Base-by-base conservation (phyloP, 208 protist genomes). In the Acanthamoeba triangularis region DNA sequence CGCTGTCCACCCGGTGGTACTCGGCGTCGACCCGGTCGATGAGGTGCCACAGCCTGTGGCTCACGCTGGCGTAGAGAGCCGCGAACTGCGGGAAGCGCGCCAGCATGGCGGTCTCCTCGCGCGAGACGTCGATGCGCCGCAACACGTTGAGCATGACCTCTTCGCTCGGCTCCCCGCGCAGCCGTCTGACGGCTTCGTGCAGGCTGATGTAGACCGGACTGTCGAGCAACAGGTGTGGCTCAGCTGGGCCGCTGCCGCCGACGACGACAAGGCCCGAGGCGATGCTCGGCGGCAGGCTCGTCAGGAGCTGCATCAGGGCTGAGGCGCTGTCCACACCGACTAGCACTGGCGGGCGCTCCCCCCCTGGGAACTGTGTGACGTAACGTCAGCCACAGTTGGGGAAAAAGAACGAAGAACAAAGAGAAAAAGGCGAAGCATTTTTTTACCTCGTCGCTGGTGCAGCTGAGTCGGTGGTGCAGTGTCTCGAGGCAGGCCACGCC, bases 21-120 rank as follows among this genome's bases (percentile, higher is more conserved):
- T 72, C 65, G 30, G 65, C 65, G 65, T 72, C 65, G 25, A 72
- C 65, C 8, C 30, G 65, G 65, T 72, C 65, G 65, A 72, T 72
- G 30, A 72, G 30, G 7, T 13, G 30, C 65, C 65, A 72, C 65
- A 72, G 65, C 65, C 30, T 30, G 7, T n/a, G n/a, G 30, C 65
- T 37, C 30, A 72, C 65, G 30, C 65, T 37, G 65, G 65, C 65
- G 65, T 72, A 72, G 65, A 72, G 65, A 30, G 13, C 30, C 65
- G 65, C 65, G 30, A 72, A 37, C 13, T 72, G 65, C 65, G 65
- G 30, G 65, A 72, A 72, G 30, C 65, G 65, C 30, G 30, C 65
- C n/a, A 72, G 65, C 30, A 37, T 2, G 65, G 65, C 65, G 11
- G 30, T 37, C n/a, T 30, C 65, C 30, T 72, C 30, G 16, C 65